Evolutionary conservation across 768 basidiomycete species (phyloP).

Genomic region (Lactarius vividus): DNA sequence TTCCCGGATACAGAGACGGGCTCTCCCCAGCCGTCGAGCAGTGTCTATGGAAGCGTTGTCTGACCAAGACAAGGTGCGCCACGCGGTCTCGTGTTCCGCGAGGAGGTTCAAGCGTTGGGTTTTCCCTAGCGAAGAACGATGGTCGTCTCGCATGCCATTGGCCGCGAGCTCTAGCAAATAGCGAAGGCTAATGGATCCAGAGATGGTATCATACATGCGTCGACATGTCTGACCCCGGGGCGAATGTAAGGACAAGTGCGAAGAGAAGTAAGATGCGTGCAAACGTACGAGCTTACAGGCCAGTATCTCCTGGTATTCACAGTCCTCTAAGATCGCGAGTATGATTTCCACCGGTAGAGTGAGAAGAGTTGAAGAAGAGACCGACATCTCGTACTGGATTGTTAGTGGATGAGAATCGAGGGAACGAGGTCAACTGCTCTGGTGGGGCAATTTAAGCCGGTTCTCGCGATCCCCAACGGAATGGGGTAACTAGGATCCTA

Average conservation of each 20-base stretch:
- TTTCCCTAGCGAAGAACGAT: constrained; percentile 3
- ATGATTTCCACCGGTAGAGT: constrained; percentile 6
- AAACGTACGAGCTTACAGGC: constrained; percentile 6
- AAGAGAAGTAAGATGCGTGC: not conserved
- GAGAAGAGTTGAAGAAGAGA: not conserved
- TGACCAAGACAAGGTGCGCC: constrained; percentile 7
- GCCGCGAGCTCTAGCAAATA: constrained; percentile 14
- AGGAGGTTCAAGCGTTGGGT: constrained; percentile 10
- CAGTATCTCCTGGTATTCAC: constrained; percentile 4
- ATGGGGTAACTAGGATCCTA: not conserved
- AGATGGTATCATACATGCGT: not conserved
- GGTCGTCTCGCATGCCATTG: constrained; percentile 9
- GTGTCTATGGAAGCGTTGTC: not conserved
- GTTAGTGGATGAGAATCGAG: not conserved
- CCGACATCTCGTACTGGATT: not conserved
- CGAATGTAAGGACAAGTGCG: not conserved
- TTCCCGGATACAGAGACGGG: constrained; percentile 11
- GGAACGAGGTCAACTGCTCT: not conserved
- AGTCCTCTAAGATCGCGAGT: not conserved
- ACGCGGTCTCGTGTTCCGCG: constrained; percentile 1
- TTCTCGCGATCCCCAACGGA: not conserved
- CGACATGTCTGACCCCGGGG: not conserved
- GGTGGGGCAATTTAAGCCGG: not conserved
- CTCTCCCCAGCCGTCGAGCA: constrained; percentile 6
- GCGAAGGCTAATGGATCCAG: constrained; percentile 7